These are phyloP conservation scores for Colletotrichum graminicola DNA, from an alignment of 2,329 filamentous ascomycete genomes.

Conservation along the genomic window DNA sequence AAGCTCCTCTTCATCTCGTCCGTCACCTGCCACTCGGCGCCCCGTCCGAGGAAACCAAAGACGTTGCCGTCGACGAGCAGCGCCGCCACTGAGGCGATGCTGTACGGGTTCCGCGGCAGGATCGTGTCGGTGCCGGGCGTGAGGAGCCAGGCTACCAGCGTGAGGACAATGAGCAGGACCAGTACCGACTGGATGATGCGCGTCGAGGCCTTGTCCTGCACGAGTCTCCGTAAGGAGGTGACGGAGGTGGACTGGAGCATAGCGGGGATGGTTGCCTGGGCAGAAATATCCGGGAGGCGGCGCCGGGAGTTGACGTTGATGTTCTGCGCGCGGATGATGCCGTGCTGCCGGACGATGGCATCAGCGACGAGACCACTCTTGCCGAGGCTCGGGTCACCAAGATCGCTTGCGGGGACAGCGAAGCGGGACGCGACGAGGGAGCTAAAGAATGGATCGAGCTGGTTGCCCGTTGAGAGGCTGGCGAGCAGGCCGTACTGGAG, in stretches of 20 bases:
- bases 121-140: slow-evolving; percentile 43
- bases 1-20: slow-evolving; percentile 43
- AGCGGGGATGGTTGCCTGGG: slow-evolving; percentile 32
- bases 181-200: slow-evolving; percentile 52
- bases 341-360: slow-evolving; percentile 53
- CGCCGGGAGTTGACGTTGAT: slow-evolving; percentile 46
- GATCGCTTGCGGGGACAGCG: slow-evolving; percentile 46
- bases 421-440: slow-evolving; percentile 51
- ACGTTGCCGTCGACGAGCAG: slow-evolving; percentile 55
- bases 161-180: slow-evolving; percentile 46
- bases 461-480: slow-evolving; percentile 45
- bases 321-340: slow-evolving; percentile 53
- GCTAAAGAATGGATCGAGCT: slow-evolving; percentile 53
- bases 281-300: slow-evolving; percentile 37
- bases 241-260: slow-evolving; percentile 36
- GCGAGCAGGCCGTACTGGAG: slow-evolving; percentile 50
- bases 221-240: slow-evolving; percentile 41
- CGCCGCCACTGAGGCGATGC: slow-evolving; percentile 53
- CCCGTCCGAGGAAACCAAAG: slow-evolving; percentile 47
- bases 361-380: slow-evolving; percentile 45
- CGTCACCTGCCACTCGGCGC: slow-evolving; percentile 46
- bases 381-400: slow-evolving; percentile 44
- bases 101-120: slow-evolving; percentile 50
- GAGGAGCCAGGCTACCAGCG: slow-evolving; percentile 48
- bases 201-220: slow-evolving; percentile 51